phyloP scores from a whole-genome alignment of 768 basidiomycete species.

The Boletus sp. region DNA sequence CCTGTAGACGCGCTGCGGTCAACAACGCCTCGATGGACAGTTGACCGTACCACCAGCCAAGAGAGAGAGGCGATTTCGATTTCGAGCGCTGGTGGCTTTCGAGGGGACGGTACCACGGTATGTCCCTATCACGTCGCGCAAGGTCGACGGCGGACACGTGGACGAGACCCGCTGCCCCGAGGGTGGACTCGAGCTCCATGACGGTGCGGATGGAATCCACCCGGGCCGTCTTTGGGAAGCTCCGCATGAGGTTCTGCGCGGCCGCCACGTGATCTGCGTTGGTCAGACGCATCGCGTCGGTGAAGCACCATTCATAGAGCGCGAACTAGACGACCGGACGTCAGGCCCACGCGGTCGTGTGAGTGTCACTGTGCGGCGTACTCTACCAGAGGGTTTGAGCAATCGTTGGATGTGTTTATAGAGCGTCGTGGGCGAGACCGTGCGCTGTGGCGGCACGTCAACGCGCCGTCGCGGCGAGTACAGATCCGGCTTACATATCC shows the following conservation, averaged over 20 bases:
- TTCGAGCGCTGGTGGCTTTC: neutral
- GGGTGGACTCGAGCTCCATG: neutral
- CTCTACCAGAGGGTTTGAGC: constrained; percentile 6
- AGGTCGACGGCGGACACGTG: constrained; percentile 1
- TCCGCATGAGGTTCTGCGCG: neutral
- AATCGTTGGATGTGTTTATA: constrained; percentile 2
- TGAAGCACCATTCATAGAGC: constrained; percentile 6
- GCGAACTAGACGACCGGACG: neutral
- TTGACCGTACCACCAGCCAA: constrained; percentile 5
- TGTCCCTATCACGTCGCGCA: neutral
- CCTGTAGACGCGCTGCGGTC: constrained; percentile 1
- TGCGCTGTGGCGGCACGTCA: neutral
- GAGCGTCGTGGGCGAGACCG: neutral
- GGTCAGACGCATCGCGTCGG: neutral
- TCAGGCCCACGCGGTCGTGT: neutral
- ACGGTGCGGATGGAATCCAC: neutral
- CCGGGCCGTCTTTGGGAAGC: neutral
- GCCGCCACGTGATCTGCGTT: neutral
- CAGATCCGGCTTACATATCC: constrained; percentile 1
- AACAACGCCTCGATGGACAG: constrained; percentile 4
- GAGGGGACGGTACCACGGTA: constrained; percentile 6
- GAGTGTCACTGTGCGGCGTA: neutral
- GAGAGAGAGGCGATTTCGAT: neutral
- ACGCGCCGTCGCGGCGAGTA: neutral
- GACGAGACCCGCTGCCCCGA: neutral